Evolutionary conservation across 768 basidiomycete genomes (phyloP), one percentile per base, ranked within the genome.

Genomic region (Gloeophyllum trabeum): DNA sequence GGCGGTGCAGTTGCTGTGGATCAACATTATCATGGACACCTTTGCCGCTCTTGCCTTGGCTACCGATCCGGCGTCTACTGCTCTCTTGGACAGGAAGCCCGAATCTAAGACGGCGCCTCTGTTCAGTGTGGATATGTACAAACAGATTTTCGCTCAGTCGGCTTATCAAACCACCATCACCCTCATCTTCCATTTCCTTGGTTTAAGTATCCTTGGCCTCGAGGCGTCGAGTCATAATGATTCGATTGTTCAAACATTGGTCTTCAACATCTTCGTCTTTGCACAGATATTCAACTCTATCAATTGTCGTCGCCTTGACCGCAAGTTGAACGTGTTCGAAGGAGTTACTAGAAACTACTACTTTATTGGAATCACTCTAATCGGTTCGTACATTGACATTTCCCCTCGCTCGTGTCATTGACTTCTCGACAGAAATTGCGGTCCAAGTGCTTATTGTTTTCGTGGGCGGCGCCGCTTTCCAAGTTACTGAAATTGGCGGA

Each of bases 211-310:
- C 43, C 74, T 97, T 30, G 76, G 76, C 1, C 64, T 77, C 24
- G 61, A 65, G 22, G 44, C 46, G 19, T 51, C 65, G 35, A 51
- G 54, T 2, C 45, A 69, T 4, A 60, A 69, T 36, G 54, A 74
- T 18, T 50, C 61, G 4, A 59, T 79, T 26, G 69, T 93, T 19
- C 78, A 81, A 53, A 92, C 94, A 0, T 66, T 98, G 14, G 89
- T 97, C 24, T 99, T 99, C 76, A 99, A 98, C 54, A 75, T 81
- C n/a, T 99, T 97, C 54, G 94, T 98, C 39, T 97, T 97, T 57
- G 87, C 89, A 22, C 96, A 98, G 60, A 92, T 99, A 51, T 92
- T 85, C 73, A 96, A 93, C 63, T 91, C 89, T 34, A 59, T 97
- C 60, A 99, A 97, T 56, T 89, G 85, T 51, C 71, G 96, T 41